phyloP scores from a whole-genome alignment of 2,329 filamentous ascomycete species.

The Microsporum audouinii region DNA sequence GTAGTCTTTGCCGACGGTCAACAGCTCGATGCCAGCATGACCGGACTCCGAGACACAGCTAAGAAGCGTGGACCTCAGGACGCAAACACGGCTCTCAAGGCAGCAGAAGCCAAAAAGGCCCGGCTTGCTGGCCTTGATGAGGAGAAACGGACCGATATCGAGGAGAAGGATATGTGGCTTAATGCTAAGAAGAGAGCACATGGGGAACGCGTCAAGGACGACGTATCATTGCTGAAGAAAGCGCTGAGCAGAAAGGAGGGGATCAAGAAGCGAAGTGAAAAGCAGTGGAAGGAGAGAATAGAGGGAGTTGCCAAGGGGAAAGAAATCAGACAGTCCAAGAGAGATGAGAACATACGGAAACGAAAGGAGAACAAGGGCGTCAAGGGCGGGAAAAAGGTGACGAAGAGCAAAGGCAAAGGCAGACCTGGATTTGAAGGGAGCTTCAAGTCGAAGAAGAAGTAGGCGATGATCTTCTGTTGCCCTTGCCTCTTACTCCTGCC shows the following conservation, averaged over 20 bases:
- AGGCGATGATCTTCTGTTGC: neutral
- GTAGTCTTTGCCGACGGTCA: slow-evolving; percentile 85
- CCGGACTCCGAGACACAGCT: slow-evolving; percentile 50
- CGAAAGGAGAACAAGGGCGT: slow-evolving; percentile 63
- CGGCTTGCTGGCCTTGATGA: slow-evolving; percentile 64
- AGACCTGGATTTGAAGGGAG: slow-evolving; percentile 62
- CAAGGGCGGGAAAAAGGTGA: slow-evolving; percentile 34
- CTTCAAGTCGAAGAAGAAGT: slow-evolving; percentile 47
- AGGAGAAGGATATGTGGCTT: slow-evolving; percentile 90
- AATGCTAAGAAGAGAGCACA: slow-evolving; percentile 80
- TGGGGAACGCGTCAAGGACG: slow-evolving; percentile 79
- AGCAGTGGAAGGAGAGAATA: slow-evolving; percentile 67
- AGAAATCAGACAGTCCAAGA: slow-evolving; percentile 70
- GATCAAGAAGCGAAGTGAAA: slow-evolving; percentile 79
- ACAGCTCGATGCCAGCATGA: slow-evolving; percentile 60
- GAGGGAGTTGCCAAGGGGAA: slow-evolving; percentile 63
- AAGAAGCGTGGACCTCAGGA: slow-evolving; percentile 78
- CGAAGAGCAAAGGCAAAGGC: slow-evolving; percentile 41
- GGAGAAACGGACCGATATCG: slow-evolving; percentile 70
- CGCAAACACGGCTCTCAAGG: slow-evolving; percentile 71
- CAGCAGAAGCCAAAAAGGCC: slow-evolving; percentile 74
- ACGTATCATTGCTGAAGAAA: slow-evolving; percentile 81
- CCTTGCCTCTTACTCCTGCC: neutral
- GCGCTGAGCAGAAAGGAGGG: slow-evolving; percentile 86
- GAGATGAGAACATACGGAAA: slow-evolving; percentile 65